These are phyloP conservation scores for Cordyceps cateniannulata DNA, from an alignment of 2,329 filamentous ascomycete genomes.

Conservation along the genomic window DNA sequence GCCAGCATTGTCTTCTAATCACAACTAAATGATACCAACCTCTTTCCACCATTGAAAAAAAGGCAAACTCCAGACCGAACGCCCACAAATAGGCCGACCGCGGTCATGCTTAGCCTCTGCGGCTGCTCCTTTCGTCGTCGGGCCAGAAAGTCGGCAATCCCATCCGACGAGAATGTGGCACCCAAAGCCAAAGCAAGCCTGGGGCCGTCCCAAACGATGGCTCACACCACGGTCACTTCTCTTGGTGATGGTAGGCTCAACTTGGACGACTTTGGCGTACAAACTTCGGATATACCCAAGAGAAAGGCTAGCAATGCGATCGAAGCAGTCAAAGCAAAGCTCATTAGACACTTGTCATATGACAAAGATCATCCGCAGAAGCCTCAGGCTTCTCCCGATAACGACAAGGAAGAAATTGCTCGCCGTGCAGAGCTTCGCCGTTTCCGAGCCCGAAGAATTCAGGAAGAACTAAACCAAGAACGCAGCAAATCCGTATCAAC, in stretches of 20 bases:
- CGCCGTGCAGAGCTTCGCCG: slow-evolving; percentile 50
- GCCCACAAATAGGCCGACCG: background rate
- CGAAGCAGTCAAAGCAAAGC: slow-evolving; percentile 36
- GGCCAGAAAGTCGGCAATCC: background rate
- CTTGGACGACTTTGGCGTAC: slow-evolving; percentile 34
- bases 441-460: slow-evolving; percentile 50
- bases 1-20: slow-evolving; percentile 1
- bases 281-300: slow-evolving; percentile 24
- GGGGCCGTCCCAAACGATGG: background rate
- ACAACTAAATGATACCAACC: background rate
- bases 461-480: slow-evolving; percentile 48
- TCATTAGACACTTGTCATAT: slow-evolving; percentile 41
- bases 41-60: background rate
- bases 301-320: slow-evolving; percentile 34
- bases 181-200: background rate
- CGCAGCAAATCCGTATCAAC: slow-evolving; percentile 29
- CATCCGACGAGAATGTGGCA: background rate
- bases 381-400: slow-evolving; percentile 36
- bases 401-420: slow-evolving; percentile 46
- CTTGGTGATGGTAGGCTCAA: slow-evolving; percentile 24
- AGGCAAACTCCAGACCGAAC: background rate
- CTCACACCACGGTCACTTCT: background rate
- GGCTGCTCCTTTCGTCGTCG: slow-evolving; percentile 3
- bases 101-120: slow-evolving; percentile 6
- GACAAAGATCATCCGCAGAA: slow-evolving; percentile 34